A percentile compares a stretch with the other conserved stretches of the same genome.
Evolutionary conservation across 2,329 filamentous ascomycete species (phyloP).

Genomic region (Sphaerulina musiva): DNA sequence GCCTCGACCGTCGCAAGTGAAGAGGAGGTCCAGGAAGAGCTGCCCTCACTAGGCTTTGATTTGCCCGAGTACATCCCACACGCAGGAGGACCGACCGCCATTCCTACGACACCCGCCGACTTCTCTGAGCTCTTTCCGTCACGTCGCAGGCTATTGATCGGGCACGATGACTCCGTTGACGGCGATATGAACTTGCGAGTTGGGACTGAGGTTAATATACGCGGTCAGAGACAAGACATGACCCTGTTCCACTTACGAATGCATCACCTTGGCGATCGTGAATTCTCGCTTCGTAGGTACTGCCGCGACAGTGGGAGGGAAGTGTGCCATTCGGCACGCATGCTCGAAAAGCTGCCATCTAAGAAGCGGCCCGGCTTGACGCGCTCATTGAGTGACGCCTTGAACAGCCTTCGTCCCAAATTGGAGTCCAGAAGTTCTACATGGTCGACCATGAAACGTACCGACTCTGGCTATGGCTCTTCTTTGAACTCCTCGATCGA

Average conservation of each 20-base stretch:
- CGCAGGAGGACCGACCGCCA: slow-evolving; percentile 43
- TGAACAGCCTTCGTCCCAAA: slow-evolving; percentile 52
- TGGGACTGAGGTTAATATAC: slow-evolving; percentile 62
- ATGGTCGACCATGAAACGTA: slow-evolving; percentile 44
- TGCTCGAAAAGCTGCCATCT: slow-evolving; percentile 52
- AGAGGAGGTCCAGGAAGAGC: slow-evolving; percentile 47
- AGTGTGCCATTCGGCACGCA: slow-evolving; percentile 76
- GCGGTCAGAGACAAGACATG: slow-evolving; percentile 52
- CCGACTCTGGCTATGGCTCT: slow-evolving; percentile 55
- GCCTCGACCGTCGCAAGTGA: slow-evolving; percentile 63
- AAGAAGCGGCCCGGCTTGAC: slow-evolving; percentile 47
- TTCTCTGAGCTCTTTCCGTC: slow-evolving; percentile 86
- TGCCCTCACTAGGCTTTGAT: slow-evolving; percentile 43
- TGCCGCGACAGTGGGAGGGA: slow-evolving; percentile 88
- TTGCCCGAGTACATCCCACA: slow-evolving; percentile 58
- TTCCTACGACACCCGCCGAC: slow-evolving; percentile 71
- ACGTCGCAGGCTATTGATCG: slow-evolving; percentile 68
- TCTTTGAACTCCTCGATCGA: slow-evolving; percentile 31
- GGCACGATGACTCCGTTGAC: slow-evolving; percentile 86
- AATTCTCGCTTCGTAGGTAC: slow-evolving; percentile 87
- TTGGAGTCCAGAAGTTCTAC: slow-evolving; percentile 44
- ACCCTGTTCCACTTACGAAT: slow-evolving; percentile 91
- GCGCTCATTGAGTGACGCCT: slow-evolving; percentile 54
- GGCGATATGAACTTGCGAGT: slow-evolving; percentile 95
- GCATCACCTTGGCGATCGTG: slow-evolving; percentile 78